These are phyloP conservation scores for Lentinus tigrinus DNA, from an alignment of 768 basidiomycete genomes.

Conservation along the genomic window DNA sequence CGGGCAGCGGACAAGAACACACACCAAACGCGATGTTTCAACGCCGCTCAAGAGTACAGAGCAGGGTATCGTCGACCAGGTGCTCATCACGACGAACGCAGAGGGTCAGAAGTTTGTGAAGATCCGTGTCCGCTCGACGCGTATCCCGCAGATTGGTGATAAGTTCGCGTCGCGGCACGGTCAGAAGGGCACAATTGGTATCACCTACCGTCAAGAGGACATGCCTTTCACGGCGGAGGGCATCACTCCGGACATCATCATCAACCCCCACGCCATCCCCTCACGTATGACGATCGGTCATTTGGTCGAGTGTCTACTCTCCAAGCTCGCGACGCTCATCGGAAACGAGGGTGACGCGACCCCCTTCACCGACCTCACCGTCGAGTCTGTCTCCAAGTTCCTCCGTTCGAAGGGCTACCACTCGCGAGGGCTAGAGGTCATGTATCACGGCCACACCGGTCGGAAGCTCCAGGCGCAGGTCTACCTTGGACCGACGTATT, in stretches of 20 bases:
- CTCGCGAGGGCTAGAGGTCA: slow-evolving; percentile 93
- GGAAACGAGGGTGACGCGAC: slow-evolving; percentile 99
- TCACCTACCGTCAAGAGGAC: slow-evolving; percentile 99
- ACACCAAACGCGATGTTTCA: slow-evolving; percentile 93
- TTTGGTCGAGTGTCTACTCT: slow-evolving; percentile 95
- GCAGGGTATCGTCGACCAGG: slow-evolving; percentile 96
- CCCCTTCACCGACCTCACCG: slow-evolving; percentile 96
- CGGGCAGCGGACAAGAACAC: slow-evolving; percentile 90
- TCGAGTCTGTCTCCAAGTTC: slow-evolving; percentile 94
- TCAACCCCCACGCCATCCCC: slow-evolving; percentile 99
- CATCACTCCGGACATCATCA: slow-evolving; percentile 94
- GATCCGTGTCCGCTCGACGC: slow-evolving; percentile 91
- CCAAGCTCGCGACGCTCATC: slow-evolving; percentile 93
- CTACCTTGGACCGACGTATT: slow-evolving; percentile 98
- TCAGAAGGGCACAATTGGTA: slow-evolving; percentile 99
- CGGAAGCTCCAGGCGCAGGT: slow-evolving; percentile 96
- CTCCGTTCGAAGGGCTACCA: slow-evolving; percentile 91
- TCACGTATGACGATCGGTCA: slow-evolving; percentile 99
- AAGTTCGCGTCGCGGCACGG: slow-evolving; percentile 99
- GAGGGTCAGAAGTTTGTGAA: slow-evolving; percentile 99
- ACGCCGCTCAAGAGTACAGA: slow-evolving; percentile 98
- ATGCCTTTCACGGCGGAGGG: slow-evolving; percentile 99
- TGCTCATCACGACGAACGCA: slow-evolving; percentile 92
- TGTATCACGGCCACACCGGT: slow-evolving; percentile 99
- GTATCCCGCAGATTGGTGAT: slow-evolving; percentile 97